A percentile compares a stretch with the other conserved stretches of the same genome.
These are phyloP conservation scores for Aurantiochytrium sp. DNA, from an alignment of 108 stramenopile genomes.

Conservation along the genomic window DNA sequence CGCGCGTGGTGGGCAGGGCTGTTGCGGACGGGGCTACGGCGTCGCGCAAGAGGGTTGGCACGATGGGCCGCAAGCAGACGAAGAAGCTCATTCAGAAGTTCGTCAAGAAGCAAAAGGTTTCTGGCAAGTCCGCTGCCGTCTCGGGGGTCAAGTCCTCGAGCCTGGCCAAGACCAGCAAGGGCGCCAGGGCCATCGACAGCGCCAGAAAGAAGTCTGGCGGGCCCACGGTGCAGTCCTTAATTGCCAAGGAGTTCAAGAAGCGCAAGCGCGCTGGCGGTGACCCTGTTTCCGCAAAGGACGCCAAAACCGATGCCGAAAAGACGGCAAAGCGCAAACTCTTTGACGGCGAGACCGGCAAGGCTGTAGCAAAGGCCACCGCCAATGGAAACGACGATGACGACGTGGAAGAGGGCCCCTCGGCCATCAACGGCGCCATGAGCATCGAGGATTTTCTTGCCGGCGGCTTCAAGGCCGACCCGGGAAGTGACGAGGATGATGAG, in stretches of 20 bases:
- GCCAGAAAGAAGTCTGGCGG: neutral
- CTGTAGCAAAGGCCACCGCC: neutral
- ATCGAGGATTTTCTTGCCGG: slow-evolving; percentile 6
- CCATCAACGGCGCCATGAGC: slow-evolving; percentile 16
- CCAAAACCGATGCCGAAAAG: neutral
- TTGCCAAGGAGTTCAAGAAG: neutral
- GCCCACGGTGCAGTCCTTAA: neutral
- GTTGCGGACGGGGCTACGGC: neutral
- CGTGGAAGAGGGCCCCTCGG: neutral
- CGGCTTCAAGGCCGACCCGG: neutral
- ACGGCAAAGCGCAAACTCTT: neutral
- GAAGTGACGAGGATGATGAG: neutral
- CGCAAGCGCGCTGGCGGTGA: neutral
- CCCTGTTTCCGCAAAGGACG: neutral
- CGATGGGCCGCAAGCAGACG: slow-evolving; percentile 10
- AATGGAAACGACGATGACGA: neutral
- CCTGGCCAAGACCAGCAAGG: slow-evolving; percentile 5
- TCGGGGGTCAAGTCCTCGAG: neutral
- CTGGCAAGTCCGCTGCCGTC: neutral
- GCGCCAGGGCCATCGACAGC: neutral
- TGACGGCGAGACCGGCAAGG: neutral
- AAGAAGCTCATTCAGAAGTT: slow-evolving; percentile 15
- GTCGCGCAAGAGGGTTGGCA: neutral
- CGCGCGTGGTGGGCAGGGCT: neutral
- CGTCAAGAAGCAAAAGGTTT: neutral